Percentiles rank a stretch among this genome's conserved stretches.
Evolutionary conservation across 2,329 filamentous ascomycete species (phyloP).

Genomic region (Madurella fahalii): DNA sequence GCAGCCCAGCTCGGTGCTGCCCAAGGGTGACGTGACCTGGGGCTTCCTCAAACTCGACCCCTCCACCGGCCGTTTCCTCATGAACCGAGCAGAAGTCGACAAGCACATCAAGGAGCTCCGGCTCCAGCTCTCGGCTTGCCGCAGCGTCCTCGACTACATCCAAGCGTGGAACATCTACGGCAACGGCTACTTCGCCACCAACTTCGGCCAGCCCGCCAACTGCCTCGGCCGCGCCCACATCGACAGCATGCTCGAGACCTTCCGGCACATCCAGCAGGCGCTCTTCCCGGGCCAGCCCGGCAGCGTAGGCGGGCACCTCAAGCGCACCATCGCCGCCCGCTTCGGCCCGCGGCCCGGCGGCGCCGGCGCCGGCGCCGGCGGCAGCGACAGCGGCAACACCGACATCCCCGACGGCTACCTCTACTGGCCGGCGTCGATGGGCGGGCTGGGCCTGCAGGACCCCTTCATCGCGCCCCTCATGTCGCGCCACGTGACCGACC

Average conservation of each 20-base stretch:
- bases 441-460: constrained; percentile 44
- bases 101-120: constrained; percentile 56
- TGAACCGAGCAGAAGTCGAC: constrained; percentile 56
- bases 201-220: constrained; percentile 49
- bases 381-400: too few species aligned
- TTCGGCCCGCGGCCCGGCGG: constrained; percentile 49
- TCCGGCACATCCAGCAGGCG: constrained; percentile 41
- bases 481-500: constrained; percentile 33
- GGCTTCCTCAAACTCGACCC: constrained; percentile 55
- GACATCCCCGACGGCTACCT: constrained; percentile 44
- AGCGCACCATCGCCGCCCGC: constrained; percentile 45
- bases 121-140: constrained; percentile 50
- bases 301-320: constrained; percentile 54
- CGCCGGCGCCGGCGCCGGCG: too few species aligned
- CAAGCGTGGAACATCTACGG: constrained; percentile 53
- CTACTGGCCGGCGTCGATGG: constrained; percentile 43
- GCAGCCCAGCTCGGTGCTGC: constrained; percentile 31
- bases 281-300: constrained; percentile 38
- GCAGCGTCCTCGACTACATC: constrained; percentile 45
- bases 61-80: constrained; percentile 50
- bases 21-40: constrained; percentile 48
- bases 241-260: constrained; percentile 48
- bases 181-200: constrained; percentile 48
- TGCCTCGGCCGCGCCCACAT: constrained; percentile 51
- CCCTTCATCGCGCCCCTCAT: constrained; percentile 43